Evolutionary conservation across 1,139 yeast species (phyloP), one percentile per base, ranked within the genome.

Genomic region (Sporopachydermia cereana): DNA sequence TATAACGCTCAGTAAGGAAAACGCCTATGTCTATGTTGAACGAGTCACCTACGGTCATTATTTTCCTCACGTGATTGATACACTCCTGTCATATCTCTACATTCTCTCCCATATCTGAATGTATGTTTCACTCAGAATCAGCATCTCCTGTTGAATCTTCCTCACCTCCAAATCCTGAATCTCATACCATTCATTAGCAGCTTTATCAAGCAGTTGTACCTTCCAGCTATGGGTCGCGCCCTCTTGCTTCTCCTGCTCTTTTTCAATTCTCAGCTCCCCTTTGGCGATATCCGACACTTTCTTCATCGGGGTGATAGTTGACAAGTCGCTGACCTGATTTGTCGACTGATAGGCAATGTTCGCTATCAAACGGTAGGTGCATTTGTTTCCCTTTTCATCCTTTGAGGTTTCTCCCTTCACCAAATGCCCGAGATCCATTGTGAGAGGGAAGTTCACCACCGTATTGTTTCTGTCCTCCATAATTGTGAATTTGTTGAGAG

Each of bases 101-200:
- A n/a, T n/a, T 39, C 63, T 58, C 52, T 76, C 73, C 93, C 93
- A 83, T 17, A 83, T 62, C 58, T 82, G 89, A 39, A 84, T 62
- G 58, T 76, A 77, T 42, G 76, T 72, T 51, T 81, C 85, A 41
- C 72, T 70, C 34, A 84, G 58, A 53, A 82, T 79, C 45, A 84
- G 55, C 44, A 83, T 63, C 51, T 81, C 88, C 43, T 68, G 66
- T 41, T 78, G 77, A 36, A 73, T 69, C 16, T 58, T 58, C 36
- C 63, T 67, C 1, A 76, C 71, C 14, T 62, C 58, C 43, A 76
- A 61, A 52, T 82, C 79, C 43, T 71, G 68, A 12, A 84, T 67
- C 48, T 74, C 76, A 2, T 70, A 52, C 93, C 94, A 84, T 24
- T 63, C 60, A 22, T 63, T 60, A 3, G 66, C 56, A 2, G 63